A percentile compares a stretch with the other conserved stretches of the same genome.
phyloP scores from a whole-genome alignment of 2,329 filamentous ascomycete genomes.

The Fusarium virguliforme region DNA sequence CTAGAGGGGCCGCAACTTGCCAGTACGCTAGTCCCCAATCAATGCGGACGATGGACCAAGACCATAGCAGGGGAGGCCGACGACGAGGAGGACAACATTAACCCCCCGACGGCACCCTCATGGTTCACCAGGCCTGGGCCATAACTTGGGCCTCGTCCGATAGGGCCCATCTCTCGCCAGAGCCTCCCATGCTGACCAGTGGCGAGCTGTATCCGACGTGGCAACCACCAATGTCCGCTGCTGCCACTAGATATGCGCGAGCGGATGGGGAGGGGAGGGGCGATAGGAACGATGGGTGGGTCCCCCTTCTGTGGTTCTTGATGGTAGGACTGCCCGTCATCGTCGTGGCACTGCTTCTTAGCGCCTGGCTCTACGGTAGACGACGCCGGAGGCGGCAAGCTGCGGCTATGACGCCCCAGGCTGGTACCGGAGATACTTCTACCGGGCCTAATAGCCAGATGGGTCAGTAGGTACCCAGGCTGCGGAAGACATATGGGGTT shows the following conservation, averaged over 20 bases:
- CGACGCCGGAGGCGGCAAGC: neutral
- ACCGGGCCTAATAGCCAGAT: too few species aligned
- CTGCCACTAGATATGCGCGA: too few species aligned
- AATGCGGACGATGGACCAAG: neutral
- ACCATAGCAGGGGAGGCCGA: neutral
- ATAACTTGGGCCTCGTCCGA: slow-evolving; percentile 16
- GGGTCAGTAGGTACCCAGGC: too few species aligned
- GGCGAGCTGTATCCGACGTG: neutral
- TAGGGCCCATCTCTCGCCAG: neutral
- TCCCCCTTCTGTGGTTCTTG: neutral
- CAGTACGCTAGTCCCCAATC: slow-evolving; percentile 3
- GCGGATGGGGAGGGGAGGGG: too few species aligned
- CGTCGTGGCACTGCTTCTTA: neutral
- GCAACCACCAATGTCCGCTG: neutral
- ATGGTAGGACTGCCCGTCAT: slow-evolving; percentile 13
- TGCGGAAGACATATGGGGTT: too few species aligned
- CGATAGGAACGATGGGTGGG: too few species aligned
- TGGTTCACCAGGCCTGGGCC: slow-evolving; percentile 11
- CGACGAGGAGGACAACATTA: neutral
- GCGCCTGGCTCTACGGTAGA: neutral
- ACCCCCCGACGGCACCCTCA: neutral
- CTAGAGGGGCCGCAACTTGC: neutral
- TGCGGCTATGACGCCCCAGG: neutral
- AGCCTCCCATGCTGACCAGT: neutral
- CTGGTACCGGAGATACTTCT: neutral